Conservation (phyloP, 2,329 filamentous ascomycete species). For the Escovopsis sp. region DNA sequence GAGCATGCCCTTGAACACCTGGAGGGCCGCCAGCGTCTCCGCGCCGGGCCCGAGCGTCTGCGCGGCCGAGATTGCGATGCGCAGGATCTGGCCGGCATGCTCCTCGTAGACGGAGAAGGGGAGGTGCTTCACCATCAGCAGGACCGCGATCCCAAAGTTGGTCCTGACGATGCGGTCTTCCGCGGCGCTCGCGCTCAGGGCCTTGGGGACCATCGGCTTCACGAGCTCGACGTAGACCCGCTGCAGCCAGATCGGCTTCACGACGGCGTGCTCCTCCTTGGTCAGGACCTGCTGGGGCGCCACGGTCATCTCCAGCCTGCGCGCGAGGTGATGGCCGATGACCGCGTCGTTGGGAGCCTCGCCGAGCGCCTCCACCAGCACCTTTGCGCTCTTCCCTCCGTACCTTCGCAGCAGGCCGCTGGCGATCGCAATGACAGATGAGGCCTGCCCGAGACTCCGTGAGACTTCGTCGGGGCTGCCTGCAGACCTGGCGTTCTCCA, state of each 20-base stretch:
- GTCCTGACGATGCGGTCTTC: conserved; percentile 16
- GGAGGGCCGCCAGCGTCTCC: conserved; percentile 33
- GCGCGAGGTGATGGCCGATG: conserved; percentile 26
- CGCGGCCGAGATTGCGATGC: conserved; percentile 33
- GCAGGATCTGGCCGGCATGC: conserved; percentile 31
- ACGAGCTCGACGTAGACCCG: conserved; percentile 33
- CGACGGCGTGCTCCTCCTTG: conserved; percentile 26
- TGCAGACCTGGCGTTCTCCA: conserved; percentile 5
- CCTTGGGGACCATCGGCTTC: conserved; percentile 29
- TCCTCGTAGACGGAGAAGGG: conserved; percentile 36
- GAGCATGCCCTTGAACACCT: conserved; percentile 34
- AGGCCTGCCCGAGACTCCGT: conserved; percentile 13
- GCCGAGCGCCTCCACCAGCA: conserved; percentile 21
- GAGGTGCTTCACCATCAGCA: conserved; percentile 36
- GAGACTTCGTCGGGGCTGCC: conserved; percentile 5
- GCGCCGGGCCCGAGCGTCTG: conserved; percentile 25
- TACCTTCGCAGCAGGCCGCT: conserved; percentile 25
- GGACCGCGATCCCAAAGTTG: conserved; percentile 31
- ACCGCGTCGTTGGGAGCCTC: conserved; percentile 18
- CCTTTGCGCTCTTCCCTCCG: conserved; percentile 19
- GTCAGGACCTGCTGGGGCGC: conserved; percentile 23
- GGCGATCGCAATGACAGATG: conserved; percentile 21
- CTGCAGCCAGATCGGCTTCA: conserved; percentile 33
- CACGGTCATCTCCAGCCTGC: conserved; percentile 28
- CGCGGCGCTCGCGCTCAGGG: conserved; percentile 18